Conservation (phyloP, 768 basidiomycete species). For the Termitomyces sp. region DNA sequence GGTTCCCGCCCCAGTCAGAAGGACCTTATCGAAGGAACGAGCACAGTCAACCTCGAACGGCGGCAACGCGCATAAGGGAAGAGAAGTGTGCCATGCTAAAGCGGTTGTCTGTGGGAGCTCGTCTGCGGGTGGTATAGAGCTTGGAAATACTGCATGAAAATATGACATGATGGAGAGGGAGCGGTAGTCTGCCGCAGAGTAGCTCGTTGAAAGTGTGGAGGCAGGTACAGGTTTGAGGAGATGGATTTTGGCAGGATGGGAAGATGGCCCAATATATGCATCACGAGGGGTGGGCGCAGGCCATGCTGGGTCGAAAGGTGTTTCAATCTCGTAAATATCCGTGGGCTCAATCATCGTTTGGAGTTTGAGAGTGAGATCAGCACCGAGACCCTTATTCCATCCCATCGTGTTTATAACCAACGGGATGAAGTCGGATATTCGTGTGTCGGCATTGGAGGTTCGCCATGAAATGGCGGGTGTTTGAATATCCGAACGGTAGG, state of each 20-base stretch:
- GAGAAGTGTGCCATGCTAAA: constrained; percentile 57
- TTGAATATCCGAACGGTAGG: constrained; percentile 68
- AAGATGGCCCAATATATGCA: not conserved
- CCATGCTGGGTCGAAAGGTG: constrained; percentile 22
- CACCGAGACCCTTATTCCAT: constrained; percentile 93
- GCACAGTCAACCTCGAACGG: constrained; percentile 72
- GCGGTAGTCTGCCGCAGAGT: constrained; percentile 66
- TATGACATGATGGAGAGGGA: constrained; percentile 71
- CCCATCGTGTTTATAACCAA: constrained; percentile 96
- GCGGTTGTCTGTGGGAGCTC: constrained; percentile 34
- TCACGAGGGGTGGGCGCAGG: constrained; percentile 2
- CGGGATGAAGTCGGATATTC: constrained; percentile 61
- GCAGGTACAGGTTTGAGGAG: constrained; percentile 42
- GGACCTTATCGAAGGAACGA: constrained; percentile 55
- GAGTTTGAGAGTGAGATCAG: constrained; percentile 69
- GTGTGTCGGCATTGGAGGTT: constrained; percentile 22
- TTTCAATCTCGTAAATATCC: constrained; percentile 50
- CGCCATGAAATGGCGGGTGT: constrained; percentile 28
- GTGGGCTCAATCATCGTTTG: constrained; percentile 62
- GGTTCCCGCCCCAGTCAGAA: constrained; percentile 67
- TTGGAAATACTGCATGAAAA: constrained; percentile 53
- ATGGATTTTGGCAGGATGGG: constrained; percentile 27
- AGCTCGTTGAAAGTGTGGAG: constrained; percentile 39
- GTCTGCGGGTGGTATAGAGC: constrained; percentile 8
- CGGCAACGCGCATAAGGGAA: constrained; percentile 61